Evolutionary conservation across 2,329 filamentous ascomycete species (phyloP), one percentile per base, ranked within the genome.

Genomic region (Ramularia endophylla): DNA sequence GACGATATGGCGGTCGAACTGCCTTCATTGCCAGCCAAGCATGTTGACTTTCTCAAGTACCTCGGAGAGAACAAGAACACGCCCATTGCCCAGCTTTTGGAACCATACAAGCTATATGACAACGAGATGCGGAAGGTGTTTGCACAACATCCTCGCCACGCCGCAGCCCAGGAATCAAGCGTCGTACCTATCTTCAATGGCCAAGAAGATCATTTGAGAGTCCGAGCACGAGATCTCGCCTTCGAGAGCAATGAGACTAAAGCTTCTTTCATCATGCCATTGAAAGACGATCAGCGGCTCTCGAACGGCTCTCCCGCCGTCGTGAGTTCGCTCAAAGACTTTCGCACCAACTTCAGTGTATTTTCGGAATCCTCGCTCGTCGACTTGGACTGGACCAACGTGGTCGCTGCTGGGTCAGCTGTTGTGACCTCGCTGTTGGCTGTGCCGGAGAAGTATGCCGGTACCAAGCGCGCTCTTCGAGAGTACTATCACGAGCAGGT

Each of bases 301-400:
- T 54, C 69, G 0, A 65, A 78, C 57, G 81, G 77, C 4, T 75
- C 80, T 1, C 77, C 77, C 3, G 86, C 87, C 2, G 74, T 85
- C 3, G 85, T 89, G 0, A 60, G 71, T 17, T 74, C 74, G 9
- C 59, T 92, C 33, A 72, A 76, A 35, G 80, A 86, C 20, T 94
- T 92, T 54, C 79, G 81, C 58, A 75, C 77, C 36, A 90, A 92
- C 63, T 90, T 94, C 65, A 77, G 77, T 44, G 61, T 94, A 44
- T 94, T 94, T 59, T 87, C 83, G 1, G 87, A 94, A 63, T 83
- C 78, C 2, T 81, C 85, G 0, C 68, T 94, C 19, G 72, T 72
- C 20, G 86, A 90, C 36, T 61, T 94, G 52, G 78, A 90, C 58
- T 94, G 87, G 87, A 78, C 65, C 57, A 92, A 92, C 59, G 78